Evolutionary conservation across 1,284 basidiomycete genomes (phyloP).

Genomic region (Cryptococcus depauperatus): DNA sequence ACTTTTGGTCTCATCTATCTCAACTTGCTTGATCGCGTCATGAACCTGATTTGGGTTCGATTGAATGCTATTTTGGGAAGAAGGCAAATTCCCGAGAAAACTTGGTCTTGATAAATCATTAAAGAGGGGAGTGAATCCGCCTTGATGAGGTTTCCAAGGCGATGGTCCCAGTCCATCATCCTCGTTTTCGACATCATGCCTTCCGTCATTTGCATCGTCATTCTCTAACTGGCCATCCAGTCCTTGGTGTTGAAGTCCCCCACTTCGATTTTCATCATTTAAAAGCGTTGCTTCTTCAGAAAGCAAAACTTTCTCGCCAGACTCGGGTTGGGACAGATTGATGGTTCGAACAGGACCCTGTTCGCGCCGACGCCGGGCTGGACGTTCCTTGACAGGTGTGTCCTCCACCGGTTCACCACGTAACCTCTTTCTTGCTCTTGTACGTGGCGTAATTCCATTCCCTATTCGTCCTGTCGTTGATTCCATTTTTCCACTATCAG

Average conservation of each 20-base stretch:
- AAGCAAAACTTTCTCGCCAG: not conserved
- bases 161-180: slow-evolving; percentile 33
- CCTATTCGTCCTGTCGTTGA: too few relatives aligned
- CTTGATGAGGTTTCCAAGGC: slow-evolving; percentile 20
- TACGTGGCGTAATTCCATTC: slow-evolving; percentile 41
- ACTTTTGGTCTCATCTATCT: slow-evolving; percentile 1
- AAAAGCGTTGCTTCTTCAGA: too few relatives aligned
- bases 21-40: slow-evolving; percentile 2
- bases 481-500: too few relatives aligned
- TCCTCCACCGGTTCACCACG: slow-evolving; percentile 23
- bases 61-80: too few relatives aligned
- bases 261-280: too few relatives aligned
- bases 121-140: slow-evolving; percentile 13
- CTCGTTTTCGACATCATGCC: slow-evolving; percentile 8
- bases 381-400: slow-evolving; percentile 29
- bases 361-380: not conserved
- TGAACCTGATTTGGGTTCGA: too few relatives aligned
- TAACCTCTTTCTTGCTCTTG: slow-evolving; percentile 39
- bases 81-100: not conserved
- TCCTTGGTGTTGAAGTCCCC: too few relatives aligned
- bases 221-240: too few relatives aligned
- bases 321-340: not conserved
- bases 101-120: slow-evolving; percentile 5
- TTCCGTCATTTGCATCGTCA: too few relatives aligned
- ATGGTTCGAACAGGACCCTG: not conserved